phyloP scores from a whole-genome alignment of 2,329 filamentous ascomycete genomes.

The Penicillium sp. region DNA sequence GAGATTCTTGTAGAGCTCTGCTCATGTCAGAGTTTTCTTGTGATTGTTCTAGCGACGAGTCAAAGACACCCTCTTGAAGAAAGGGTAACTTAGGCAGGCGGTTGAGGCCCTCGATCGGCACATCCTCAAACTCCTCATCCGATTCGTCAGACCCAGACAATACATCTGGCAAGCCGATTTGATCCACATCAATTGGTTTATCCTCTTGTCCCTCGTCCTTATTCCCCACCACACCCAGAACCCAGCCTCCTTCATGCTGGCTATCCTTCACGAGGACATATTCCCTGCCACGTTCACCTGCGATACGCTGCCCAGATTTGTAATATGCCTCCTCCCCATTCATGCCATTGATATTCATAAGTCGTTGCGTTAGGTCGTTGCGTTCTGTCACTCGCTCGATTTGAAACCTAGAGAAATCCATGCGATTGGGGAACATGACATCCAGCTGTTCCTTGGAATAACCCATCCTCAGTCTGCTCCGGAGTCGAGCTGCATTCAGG shows the following conservation, averaged over 20 bases:
- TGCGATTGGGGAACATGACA: constrained; percentile 93
- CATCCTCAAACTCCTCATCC: constrained; percentile 81
- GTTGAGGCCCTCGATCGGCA: constrained; percentile 88
- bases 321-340: constrained; percentile 72
- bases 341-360: constrained; percentile 96
- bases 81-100: constrained; percentile 67
- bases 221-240: constrained; percentile 85
- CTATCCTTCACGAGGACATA: constrained; percentile 97
- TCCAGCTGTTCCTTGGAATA: constrained; percentile 95
- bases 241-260: constrained; percentile 93
- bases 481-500: constrained; percentile 84
- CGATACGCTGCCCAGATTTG: constrained; percentile 55
- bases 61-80: constrained; percentile 38
- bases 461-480: constrained; percentile 90
- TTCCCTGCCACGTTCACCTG: constrained; percentile 81
- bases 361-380: constrained; percentile 88
- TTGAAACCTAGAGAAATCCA: constrained; percentile 96
- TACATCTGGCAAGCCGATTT: constrained; percentile 49
- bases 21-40: constrained; percentile 45
- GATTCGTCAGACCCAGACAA: constrained; percentile 61
- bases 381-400: constrained; percentile 91
- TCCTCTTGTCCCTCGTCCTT: constrained; percentile 76
- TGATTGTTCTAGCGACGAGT: constrained; percentile 36
- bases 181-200: constrained; percentile 91
- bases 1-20: constrained; percentile 49